A percentile compares a stretch with the other conserved stretches of the same genome.
phyloP scores from a whole-genome alignment of 306 rosid species.

The Gillenia trifoliata region DNA sequence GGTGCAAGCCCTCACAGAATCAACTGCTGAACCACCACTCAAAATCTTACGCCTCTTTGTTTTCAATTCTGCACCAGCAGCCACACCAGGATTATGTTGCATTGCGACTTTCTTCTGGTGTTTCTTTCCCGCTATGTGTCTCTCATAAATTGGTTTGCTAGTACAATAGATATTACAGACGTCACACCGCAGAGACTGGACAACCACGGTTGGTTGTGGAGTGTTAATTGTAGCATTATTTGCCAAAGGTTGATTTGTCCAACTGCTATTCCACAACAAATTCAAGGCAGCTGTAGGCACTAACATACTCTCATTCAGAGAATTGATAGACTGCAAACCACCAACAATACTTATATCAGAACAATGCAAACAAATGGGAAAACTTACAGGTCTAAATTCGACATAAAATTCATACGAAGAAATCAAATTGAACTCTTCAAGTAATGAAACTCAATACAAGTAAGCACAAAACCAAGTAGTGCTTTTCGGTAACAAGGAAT shows the following conservation, averaged over 20 bases:
- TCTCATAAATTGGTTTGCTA: conserved; percentile 38
- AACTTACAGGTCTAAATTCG: background rate
- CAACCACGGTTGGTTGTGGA: no score
- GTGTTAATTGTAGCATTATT: no score
- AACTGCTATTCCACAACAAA: conserved; percentile 27
- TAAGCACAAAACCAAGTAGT: background rate
- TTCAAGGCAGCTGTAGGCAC: conserved; percentile 29
- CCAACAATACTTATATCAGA: no score
- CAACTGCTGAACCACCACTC: conserved; percentile 27
- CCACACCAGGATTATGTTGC: conserved; percentile 20
- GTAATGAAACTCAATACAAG: background rate
- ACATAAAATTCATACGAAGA: background rate
- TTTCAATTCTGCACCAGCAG: conserved; percentile 25
- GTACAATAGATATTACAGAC: conserved; percentile 44
- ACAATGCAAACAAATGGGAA: background rate
- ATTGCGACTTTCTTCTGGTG: conserved; percentile 39
- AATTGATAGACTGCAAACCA: conserved; percentile 38
- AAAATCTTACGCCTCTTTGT: conserved; percentile 39
- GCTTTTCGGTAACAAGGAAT: background rate
- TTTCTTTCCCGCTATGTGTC: conserved; percentile 45
- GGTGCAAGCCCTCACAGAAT: conserved; percentile 43
- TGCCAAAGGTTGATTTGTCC: background rate
- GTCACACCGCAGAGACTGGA: conserved; percentile 28
- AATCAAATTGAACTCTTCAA: background rate
- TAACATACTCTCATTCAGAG: conserved; percentile 31